These are phyloP conservation scores for Vigna angularis DNA, from an alignment of 306 rosid genomes.

Conservation along the genomic window DNA sequence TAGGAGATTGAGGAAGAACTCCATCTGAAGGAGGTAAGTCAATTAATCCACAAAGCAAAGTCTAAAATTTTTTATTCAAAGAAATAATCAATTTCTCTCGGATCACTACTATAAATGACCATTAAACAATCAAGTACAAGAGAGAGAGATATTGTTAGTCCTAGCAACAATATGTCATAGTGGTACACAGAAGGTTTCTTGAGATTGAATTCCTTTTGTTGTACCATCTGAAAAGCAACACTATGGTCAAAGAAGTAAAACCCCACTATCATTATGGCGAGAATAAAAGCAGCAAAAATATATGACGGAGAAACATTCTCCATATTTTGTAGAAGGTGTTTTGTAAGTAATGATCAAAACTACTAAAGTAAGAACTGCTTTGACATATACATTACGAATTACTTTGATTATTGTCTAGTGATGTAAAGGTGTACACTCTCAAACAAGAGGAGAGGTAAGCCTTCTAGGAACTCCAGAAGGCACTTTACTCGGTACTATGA, in stretches of 20 bases:
- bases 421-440: slow-evolving; percentile 71
- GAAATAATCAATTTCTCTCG: slow-evolving; percentile 22
- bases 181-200: slow-evolving; percentile 86
- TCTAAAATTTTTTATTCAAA: slow-evolving; percentile 50
- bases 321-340: slow-evolving; percentile 69
- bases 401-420: slow-evolving; percentile 87
- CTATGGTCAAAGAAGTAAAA: slow-evolving; percentile 90
- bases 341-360: slow-evolving; percentile 3
- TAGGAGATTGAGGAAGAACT: slow-evolving; percentile 72
- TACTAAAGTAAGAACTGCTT: neutral
- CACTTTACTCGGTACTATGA: slow-evolving; percentile 59
- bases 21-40: slow-evolving; percentile 67
- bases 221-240: slow-evolving; percentile 90
- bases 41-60: slow-evolving; percentile 82
- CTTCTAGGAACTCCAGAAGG: slow-evolving; percentile 84
- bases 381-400: slow-evolving; percentile 30
- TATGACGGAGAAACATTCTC: slow-evolving; percentile 67
- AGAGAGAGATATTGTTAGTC: slow-evolving; percentile 58
- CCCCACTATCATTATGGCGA: slow-evolving; percentile 83
- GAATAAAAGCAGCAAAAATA: slow-evolving; percentile 76
- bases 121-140: slow-evolving; percentile 7
- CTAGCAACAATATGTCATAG: slow-evolving; percentile 76
- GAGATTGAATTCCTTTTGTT: slow-evolving; percentile 89
- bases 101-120: neutral
- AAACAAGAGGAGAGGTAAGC: slow-evolving; percentile 73